phyloP scores from a whole-genome alignment of 208 protist genomes.

The Blastocrithidia nonstop region DNA sequence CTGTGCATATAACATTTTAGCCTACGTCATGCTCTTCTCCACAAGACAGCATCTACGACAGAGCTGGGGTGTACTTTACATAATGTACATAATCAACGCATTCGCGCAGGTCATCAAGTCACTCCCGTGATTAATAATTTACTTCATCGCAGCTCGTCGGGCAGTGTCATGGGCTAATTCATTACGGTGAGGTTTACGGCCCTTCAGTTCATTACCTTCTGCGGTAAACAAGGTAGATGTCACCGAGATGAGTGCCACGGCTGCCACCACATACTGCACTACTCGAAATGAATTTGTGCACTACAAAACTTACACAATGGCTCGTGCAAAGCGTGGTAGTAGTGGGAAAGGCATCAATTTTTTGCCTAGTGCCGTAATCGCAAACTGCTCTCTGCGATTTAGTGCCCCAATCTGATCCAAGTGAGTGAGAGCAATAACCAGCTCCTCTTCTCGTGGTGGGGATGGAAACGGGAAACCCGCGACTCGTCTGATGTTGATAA shows the following conservation, averaged over 20 bases:
- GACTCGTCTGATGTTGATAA: conserved; percentile 78
- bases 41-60: conserved; percentile 60
- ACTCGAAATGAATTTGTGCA: conserved; percentile 4
- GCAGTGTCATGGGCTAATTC: too few relatives aligned
- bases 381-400: conserved; percentile 16
- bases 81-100: conserved; percentile 52
- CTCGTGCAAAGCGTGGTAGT: conserved; percentile 67
- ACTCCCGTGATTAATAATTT: conserved; percentile 65
- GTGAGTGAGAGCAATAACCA: conserved; percentile 57
- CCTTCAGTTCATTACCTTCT: conserved; percentile 68
- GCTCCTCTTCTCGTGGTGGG: conserved; percentile 38
- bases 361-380: conserved; percentile 52
- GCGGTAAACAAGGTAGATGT: conserved; percentile 70
- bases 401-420: conserved; percentile 65
- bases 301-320: conserved; percentile 39
- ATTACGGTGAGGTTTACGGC: conserved; percentile 25
- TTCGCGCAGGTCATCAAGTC: conserved; percentile 71
- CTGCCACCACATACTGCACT: conserved; percentile 28
- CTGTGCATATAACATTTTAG: conserved; percentile 45
- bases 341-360: conserved; percentile 65
- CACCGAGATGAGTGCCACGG: conserved; percentile 56
- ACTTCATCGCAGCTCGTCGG: conserved; percentile 23
- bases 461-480: conserved; percentile 82
- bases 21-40: conserved; percentile 74
- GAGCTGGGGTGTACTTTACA: conserved; percentile 10